phyloP scores from a whole-genome alignment of 2,329 filamentous ascomycete genomes.

The Fusarium staphyleae region DNA sequence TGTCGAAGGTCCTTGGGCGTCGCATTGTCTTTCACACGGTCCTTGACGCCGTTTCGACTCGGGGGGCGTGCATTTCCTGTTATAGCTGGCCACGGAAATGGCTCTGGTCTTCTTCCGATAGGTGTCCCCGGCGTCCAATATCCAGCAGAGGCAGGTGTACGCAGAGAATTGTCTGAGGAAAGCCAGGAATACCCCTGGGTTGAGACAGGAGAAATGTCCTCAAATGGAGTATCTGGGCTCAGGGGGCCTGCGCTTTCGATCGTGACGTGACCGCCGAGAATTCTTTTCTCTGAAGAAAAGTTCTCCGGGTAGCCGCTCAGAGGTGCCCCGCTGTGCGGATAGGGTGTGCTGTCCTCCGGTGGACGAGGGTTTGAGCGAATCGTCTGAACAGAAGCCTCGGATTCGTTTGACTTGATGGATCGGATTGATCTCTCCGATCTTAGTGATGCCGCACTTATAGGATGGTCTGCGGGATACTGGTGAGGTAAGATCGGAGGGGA shows the following conservation, averaged over 20 bases:
- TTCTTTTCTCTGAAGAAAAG: conserved; percentile 14
- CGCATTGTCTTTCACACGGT: neutral
- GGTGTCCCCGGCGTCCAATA: conserved; percentile 21
- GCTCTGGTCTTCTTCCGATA: conserved; percentile 27
- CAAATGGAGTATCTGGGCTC: conserved; percentile 33
- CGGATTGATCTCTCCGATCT: conserved; percentile 32
- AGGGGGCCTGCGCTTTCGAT: conserved; percentile 10
- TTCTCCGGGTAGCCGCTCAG: conserved; percentile 32
- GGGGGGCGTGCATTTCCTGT: neutral
- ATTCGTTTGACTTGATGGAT: conserved; percentile 34
- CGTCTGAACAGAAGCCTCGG: conserved; percentile 29
- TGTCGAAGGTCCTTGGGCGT: neutral
- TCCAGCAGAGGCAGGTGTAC: conserved; percentile 18
- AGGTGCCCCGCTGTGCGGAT: conserved; percentile 35
- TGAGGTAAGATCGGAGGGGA: conserved; percentile 22
- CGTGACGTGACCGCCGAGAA: conserved; percentile 30
- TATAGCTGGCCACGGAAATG: conserved; percentile 34
- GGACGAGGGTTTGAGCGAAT: neutral
- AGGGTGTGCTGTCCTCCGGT: conserved; percentile 44
- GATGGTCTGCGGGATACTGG: conserved; percentile 6
- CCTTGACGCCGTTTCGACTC: neutral
- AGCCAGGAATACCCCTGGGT: conserved; percentile 32
- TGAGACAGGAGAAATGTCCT: conserved; percentile 28
- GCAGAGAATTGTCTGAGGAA: conserved; percentile 18
- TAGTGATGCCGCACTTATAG: conserved; percentile 30